These are phyloP conservation scores for Sphagnum fallax DNA, from an alignment of 228 moss, liverwort and hornwort genomes.

Conservation along the genomic window DNA sequence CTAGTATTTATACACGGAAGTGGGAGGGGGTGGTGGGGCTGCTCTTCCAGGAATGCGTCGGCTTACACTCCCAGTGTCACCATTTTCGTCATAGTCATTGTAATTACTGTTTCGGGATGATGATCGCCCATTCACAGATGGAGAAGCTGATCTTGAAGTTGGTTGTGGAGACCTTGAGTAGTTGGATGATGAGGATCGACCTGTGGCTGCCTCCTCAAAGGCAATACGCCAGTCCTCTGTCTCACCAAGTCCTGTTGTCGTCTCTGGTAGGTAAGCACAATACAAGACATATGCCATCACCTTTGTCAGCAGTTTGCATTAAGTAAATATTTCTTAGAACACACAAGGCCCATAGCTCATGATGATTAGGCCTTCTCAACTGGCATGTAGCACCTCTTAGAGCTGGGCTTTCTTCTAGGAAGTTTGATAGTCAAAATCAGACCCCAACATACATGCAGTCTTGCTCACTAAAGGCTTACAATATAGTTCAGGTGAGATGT, in stretches of 20 bases:
- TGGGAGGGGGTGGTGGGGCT: slow-evolving; percentile 47
- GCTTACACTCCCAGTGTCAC: slow-evolving; percentile 31
- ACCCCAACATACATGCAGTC: no score
- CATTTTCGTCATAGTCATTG: slow-evolving; percentile 39
- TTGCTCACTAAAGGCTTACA: no score
- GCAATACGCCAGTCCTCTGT: slow-evolving; percentile 59
- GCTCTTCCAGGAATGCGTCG: slow-evolving; percentile 47
- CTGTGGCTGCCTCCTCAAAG: slow-evolving; percentile 43
- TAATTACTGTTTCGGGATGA: slow-evolving; percentile 31
- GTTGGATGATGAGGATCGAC: slow-evolving; percentile 20
- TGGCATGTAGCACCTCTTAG: no score
- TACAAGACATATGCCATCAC: no score
- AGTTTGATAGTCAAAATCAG: no score
- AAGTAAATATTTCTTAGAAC: no score
- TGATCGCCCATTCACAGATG: slow-evolving; percentile 37
- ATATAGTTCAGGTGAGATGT: no score
- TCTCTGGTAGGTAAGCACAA: neutral
- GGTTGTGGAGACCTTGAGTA: slow-evolving; percentile 39
- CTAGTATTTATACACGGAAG: slow-evolving; percentile 34
- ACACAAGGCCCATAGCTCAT: no score
- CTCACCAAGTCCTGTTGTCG: neutral
- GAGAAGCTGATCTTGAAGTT: slow-evolving; percentile 40
- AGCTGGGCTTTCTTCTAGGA: no score
- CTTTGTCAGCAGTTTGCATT: no score
- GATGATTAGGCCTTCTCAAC: no score